Evolutionary conservation across 1,139 yeast genomes (phyloP).

Genomic region (Saccharomyces hybrid): DNA sequence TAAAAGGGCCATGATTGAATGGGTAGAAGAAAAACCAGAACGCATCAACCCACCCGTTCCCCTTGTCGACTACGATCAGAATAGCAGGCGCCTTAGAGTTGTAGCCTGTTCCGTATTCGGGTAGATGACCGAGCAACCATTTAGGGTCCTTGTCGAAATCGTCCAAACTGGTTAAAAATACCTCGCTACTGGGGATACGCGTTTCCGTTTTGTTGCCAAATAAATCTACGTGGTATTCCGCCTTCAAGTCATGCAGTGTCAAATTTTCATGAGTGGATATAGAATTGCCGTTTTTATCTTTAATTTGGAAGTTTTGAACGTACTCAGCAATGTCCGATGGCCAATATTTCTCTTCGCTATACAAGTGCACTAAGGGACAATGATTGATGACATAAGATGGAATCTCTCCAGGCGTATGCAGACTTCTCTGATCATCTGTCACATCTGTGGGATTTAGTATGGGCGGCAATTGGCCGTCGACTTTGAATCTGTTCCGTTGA

Average conservation of each 20-base stretch:
- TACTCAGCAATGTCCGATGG: constrained; percentile 71
- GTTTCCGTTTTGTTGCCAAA: constrained; percentile 13
- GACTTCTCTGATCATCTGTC: constrained; percentile 13
- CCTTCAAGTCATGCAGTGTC: constrained; percentile 17
- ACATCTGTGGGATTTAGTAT: constrained; percentile 12
- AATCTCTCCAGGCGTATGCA: constrained; percentile 38
- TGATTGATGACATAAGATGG: constrained; percentile 63
- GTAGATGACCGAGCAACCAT: constrained; percentile 73
- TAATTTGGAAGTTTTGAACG: constrained; percentile 51
- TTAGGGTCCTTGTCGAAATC: constrained; percentile 62
- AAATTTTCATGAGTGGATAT: constrained; percentile 30
- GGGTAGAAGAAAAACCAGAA: constrained; percentile 92
- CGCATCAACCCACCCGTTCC: constrained; percentile 77
- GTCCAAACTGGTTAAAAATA: constrained; percentile 52
- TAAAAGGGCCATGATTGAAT: constrained; percentile 86
- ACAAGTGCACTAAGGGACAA: constrained; percentile 73
- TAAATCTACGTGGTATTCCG: constrained; percentile 15
- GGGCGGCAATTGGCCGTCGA: constrained; percentile 10
- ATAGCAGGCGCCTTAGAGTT: constrained; percentile 70
- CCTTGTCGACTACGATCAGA: constrained; percentile 76
- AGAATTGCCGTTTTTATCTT: constrained; percentile 24
- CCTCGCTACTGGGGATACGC: constrained; percentile 22
- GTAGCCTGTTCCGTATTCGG: constrained; percentile 59
- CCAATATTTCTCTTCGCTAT: constrained; percentile 74
- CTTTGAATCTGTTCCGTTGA: neutral